Conservation (phyloP, 108 stramenopile species). For the Cyclotella baltica region DNA sequence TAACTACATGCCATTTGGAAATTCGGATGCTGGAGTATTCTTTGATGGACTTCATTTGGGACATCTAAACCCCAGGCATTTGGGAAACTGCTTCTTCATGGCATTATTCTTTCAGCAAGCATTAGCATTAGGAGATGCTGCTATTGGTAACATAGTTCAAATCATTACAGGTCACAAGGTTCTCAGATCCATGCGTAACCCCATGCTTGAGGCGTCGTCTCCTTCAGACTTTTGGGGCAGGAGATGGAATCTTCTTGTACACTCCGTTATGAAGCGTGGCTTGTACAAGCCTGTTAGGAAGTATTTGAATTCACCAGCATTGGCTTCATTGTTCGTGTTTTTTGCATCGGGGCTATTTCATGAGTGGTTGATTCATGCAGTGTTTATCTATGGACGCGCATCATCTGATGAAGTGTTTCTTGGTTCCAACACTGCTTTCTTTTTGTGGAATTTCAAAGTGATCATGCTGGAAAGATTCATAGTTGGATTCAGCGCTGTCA, state of each 20-base stretch:
- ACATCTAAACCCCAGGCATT: slow-evolving; percentile 22
- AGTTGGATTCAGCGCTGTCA: slow-evolving; percentile 19
- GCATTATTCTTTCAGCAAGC: slow-evolving; percentile 40
- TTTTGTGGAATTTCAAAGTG: slow-evolving; percentile 71
- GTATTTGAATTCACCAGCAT: slow-evolving; percentile 8
- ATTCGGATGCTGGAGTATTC: slow-evolving; percentile 26
- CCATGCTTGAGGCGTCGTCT: slow-evolving; percentile 57
- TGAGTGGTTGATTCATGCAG: slow-evolving; percentile 63
- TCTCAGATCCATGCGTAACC: slow-evolving; percentile 21
- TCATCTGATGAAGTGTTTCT: slow-evolving; percentile 21
- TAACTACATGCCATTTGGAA: slow-evolving; percentile 42
- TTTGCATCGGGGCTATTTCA: slow-evolving; percentile 77
- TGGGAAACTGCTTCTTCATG: slow-evolving; percentile 39
- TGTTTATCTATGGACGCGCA: slow-evolving; percentile 37
- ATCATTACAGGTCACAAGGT: slow-evolving; percentile 29
- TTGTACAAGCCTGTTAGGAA: slow-evolving; percentile 72
- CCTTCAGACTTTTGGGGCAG: slow-evolving; percentile 80
- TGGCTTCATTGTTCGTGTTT: slow-evolving; percentile 65
- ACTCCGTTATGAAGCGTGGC: slow-evolving; percentile 70
- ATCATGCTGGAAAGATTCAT: slow-evolving; percentile 54
- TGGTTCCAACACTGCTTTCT: slow-evolving; percentile 65
- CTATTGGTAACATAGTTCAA: slow-evolving; percentile 8
- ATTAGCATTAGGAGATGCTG: slow-evolving; percentile 21
- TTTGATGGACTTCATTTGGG: slow-evolving; percentile 18
- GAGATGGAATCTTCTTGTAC: slow-evolving; percentile 77